Evolutionary conservation across 2,329 filamentous ascomycete genomes (phyloP).

Genomic region (Thielaviopsis euricoi): DNA sequence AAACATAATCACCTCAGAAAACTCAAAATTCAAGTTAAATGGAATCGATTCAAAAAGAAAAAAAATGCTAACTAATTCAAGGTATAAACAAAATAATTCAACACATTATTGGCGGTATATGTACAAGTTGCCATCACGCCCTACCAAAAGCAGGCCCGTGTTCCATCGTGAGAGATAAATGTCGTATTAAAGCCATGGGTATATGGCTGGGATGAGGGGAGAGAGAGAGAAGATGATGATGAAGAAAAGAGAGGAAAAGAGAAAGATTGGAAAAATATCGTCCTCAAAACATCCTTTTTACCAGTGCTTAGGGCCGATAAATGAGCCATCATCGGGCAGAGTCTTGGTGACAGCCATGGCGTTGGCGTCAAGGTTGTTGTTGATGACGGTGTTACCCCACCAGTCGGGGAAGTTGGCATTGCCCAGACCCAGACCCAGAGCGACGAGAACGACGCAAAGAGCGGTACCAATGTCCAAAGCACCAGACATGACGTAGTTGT

Average conservation of each 20-base stretch:
- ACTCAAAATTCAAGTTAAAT: not conserved
- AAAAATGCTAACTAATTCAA: not conserved
- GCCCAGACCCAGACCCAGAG: slow-evolving; percentile 30
- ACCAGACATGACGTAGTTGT: slow-evolving; percentile 44
- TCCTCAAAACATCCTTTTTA: slow-evolving; percentile 8
- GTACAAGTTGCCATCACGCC: not conserved
- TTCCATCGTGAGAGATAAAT: not conserved
- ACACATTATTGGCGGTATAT: not conserved
- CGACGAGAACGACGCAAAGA: slow-evolving; percentile 36
- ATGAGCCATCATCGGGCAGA: slow-evolving; percentile 16
- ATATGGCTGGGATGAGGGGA: not conserved
- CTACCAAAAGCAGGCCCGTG: not conserved
- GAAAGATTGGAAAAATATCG: too few species aligned
- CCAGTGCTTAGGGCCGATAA: slow-evolving; percentile 17
- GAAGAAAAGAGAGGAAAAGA: too few species aligned
- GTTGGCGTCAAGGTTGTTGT: slow-evolving; percentile 19
- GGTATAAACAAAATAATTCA: not conserved
- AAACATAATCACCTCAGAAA: too few species aligned
- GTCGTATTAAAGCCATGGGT: not conserved
- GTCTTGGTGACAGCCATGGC: slow-evolving; percentile 17
- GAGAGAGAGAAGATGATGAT: not conserved
- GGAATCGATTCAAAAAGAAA: not conserved
- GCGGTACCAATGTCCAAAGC: slow-evolving; percentile 42
- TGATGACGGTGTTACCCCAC: slow-evolving; percentile 29
- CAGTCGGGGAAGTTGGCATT: slow-evolving; percentile 28